Base-by-base conservation (phyloP, 2,329 filamentous ascomycete genomes). In the Rhinocladiella mackenziei region DNA sequence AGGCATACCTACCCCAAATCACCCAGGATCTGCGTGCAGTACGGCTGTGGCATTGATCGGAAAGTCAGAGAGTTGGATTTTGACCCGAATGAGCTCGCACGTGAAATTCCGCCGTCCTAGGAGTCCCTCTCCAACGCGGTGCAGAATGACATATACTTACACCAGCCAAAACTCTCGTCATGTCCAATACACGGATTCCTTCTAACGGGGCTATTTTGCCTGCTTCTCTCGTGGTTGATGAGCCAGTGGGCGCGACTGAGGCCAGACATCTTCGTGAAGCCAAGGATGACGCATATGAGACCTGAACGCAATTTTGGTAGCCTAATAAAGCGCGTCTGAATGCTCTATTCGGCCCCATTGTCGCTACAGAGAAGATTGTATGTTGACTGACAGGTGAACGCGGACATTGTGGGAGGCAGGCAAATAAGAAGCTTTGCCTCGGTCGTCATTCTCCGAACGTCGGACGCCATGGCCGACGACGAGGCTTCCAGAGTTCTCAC, bases 21-120 rank as follows among this genome's bases (percentile, higher is more conserved):
- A 44, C 91, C 92, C 7, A 98, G 70, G 41, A 98, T 96, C 65
- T 98, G 92, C 26, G 92, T 97, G 60, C 89, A 96, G 62, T 97
- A 97, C 55, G 92, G 92, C 88, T 97, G 59, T 32, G 44, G 6
- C 29, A 35, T 31, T 20, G 23, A 29, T 29, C 11, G 2, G 13
- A 2, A 30, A 46, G 43, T 28, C 14, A 35, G 34, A 15, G 25
- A 17, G 10, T 32, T 15, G 3, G 18, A 19, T n/a, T n/a, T n/a
- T n/a, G n/a, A n/a, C n/a, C n/a, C n/a, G n/a, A n/a, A n/a, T n/a
- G n/a, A n/a, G n/a, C n/a, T n/a, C n/a, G n/a, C n/a, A 20, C 18
- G 10, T 22, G 7, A 6, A 10, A 38, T 20, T 15, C 20, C 11
- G 11, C 23, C 28, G 11, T 13, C 31, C 9, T n/a, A 20, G 11